Base-by-base conservation (phyloP, 768 basidiomycete genomes). In the Trametes cubensis region DNA sequence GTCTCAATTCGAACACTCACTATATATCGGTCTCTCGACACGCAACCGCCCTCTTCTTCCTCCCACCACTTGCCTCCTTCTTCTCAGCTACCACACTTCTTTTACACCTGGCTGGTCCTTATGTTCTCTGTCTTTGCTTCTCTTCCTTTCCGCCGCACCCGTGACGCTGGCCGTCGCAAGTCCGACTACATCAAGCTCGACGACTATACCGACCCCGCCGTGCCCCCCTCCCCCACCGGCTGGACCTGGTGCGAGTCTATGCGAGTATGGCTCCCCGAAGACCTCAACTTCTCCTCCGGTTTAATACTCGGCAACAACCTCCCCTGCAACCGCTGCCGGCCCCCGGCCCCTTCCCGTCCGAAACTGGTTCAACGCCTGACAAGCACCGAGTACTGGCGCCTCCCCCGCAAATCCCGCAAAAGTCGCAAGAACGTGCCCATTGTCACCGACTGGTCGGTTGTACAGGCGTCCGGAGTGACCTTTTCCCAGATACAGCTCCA, bases 181-280 rank as follows among this genome's bases (percentile, higher is more conserved):
- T 39, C 56, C 56, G 21, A 50, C 11, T 28, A 10, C 38, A 42
- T 55, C 45, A 28, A 54, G 45, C 60, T 61, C 52, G 40, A 30
- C 53, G 30, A 47, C 39, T 61, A 61, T 53, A 49, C 45, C 30
- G 25, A 61, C 38, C 51, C 51, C 30, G 6, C 40, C 28, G 26
- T 38, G 3, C 53, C 60, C 14, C 60, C 60, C 45, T 18, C 21
- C 20, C 34, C 52, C 18, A 48, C 51, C 45, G 53, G 53, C 46
- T 61, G 60, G 60, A 34, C 53, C 52, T 61, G 60, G 60, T 61
- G 53, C 46, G 60, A 61, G 13, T 49, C 52, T 20, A 61, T 61
- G 60, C 34, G 41, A n/a, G 60, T 61, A 45, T 61, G 60, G 60
- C 52, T 61, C 7, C 60, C 60, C 52, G 46, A 46, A 30, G 46